Percentiles rank a stretch among this genome's conserved stretches.
Conservation (phyloP, 2,329 filamentous ascomycete species). For the Exserohilum turcica region DNA sequence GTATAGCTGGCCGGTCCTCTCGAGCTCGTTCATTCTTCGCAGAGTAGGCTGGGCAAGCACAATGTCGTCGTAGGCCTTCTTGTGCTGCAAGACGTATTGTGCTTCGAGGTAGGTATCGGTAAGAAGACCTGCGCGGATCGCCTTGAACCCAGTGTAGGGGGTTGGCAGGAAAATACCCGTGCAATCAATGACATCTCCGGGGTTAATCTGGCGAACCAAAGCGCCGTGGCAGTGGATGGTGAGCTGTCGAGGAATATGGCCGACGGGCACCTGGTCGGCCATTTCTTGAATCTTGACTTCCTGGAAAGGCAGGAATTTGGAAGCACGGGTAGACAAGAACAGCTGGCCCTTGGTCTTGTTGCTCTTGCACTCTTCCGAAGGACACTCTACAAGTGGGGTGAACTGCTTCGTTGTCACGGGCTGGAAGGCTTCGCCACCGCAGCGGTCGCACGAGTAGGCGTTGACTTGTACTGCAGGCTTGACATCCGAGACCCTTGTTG, state of each 20-base stretch:
- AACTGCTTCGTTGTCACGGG: slow-evolving; percentile 91
- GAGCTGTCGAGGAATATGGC: slow-evolving; percentile 90
- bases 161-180: slow-evolving; percentile 96
- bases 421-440: slow-evolving; percentile 97
- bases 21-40: slow-evolving; percentile 82
- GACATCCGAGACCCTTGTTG: slow-evolving; percentile 94
- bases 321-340: slow-evolving; percentile 91
- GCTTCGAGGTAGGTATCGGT: slow-evolving; percentile 98
- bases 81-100: slow-evolving; percentile 92
- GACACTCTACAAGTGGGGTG: slow-evolving; percentile 82
- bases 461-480: slow-evolving; percentile 98
- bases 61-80: slow-evolving; percentile 96
- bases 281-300: slow-evolving; percentile 99
- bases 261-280: slow-evolving; percentile 98
- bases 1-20: slow-evolving; percentile 87
- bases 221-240: slow-evolving; percentile 89
- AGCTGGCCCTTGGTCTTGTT: slow-evolving; percentile 95
- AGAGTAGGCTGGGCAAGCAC: slow-evolving; percentile 79
- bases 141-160: slow-evolving; percentile 98
- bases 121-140: slow-evolving; percentile 91
- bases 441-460: slow-evolving; percentile 95
- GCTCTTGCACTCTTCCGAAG: slow-evolving; percentile 83
- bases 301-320: slow-evolving; percentile 96
- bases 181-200: slow-evolving; percentile 91
- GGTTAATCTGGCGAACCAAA: slow-evolving; percentile 83